phyloP scores from a whole-genome alignment of 768 basidiomycete species.

The Boletus fagicola region DNA sequence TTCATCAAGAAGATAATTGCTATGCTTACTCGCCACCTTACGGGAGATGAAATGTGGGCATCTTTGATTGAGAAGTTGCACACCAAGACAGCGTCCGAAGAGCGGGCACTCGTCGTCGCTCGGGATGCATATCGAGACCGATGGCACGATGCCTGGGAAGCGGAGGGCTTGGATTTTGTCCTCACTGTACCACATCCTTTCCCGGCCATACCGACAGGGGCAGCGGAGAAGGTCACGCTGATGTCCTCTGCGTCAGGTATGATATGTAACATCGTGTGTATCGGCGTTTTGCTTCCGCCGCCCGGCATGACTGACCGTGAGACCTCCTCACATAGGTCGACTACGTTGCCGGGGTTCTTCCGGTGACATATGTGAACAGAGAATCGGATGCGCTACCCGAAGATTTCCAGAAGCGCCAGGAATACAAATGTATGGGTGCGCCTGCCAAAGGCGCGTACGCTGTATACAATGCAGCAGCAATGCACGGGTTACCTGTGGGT shows the following conservation, averaged over 20 bases:
- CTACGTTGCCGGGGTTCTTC: slow-evolving; percentile 57
- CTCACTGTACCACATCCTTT: slow-evolving; percentile 39
- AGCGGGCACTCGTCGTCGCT: slow-evolving; percentile 29
- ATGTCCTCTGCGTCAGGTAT: slow-evolving; percentile 35
- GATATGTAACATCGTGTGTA: slow-evolving; percentile 46
- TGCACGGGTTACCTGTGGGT: slow-evolving; percentile 68
- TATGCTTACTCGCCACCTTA: slow-evolving; percentile 33
- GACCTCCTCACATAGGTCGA: slow-evolving; percentile 41
- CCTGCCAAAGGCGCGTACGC: slow-evolving; percentile 47
- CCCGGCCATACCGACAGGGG: slow-evolving; percentile 39
- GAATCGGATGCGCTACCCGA: slow-evolving; percentile 39
- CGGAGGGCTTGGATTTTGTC: slow-evolving; percentile 41
- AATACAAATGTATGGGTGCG: slow-evolving; percentile 37
- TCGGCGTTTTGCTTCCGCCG: not conserved
- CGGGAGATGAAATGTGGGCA: slow-evolving; percentile 28
- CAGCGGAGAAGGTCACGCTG: slow-evolving; percentile 35
- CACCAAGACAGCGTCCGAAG: slow-evolving; percentile 27
- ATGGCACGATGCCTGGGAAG: slow-evolving; percentile 41
- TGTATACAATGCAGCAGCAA: slow-evolving; percentile 57
- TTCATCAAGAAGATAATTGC: slow-evolving; percentile 46
- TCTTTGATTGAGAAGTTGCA: slow-evolving; percentile 37
- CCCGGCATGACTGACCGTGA: not conserved
- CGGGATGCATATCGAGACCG: slow-evolving; percentile 23
- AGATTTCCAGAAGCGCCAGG: slow-evolving; percentile 26
- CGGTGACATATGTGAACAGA: slow-evolving; percentile 53